phyloP scores from a whole-genome alignment of 306 rosid genomes.

The Casuarina glauca region DNA sequence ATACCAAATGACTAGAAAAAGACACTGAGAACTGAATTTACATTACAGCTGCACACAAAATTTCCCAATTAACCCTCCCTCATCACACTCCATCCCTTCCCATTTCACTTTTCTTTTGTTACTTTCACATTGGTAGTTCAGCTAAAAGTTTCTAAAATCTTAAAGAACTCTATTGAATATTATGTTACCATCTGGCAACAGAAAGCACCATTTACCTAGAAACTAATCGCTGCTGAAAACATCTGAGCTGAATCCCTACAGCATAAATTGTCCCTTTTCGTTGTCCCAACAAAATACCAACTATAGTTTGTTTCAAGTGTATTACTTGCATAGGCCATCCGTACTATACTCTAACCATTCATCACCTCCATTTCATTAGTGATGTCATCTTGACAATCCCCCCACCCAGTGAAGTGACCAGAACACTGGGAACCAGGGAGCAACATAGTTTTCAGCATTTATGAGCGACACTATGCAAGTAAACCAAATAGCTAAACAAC shows the following conservation, averaged over 20 bases:
- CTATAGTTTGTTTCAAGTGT: not conserved
- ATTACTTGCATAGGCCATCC: not conserved
- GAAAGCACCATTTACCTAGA: not conserved
- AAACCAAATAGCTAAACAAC: not conserved
- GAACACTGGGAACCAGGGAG: not conserved
- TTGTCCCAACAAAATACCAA: not conserved
- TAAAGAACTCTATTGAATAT: not conserved
- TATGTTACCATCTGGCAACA: not conserved
- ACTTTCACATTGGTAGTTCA: not conserved
- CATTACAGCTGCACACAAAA: not conserved
- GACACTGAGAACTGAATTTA: not conserved
- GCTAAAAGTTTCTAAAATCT: not conserved
- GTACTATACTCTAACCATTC: not conserved
- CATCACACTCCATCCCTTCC: not conserved
- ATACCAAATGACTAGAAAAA: not conserved
- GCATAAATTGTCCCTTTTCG: not conserved
- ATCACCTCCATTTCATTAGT: not conserved
- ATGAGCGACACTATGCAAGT: not conserved
- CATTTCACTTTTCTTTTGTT: not conserved
- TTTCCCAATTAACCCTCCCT: not conserved
- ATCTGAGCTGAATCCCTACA: not conserved
- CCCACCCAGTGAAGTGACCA: not conserved
- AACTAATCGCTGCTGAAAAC: no score
- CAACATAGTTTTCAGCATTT: not conserved
- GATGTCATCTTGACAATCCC: not conserved